Evolutionary conservation across 2,329 filamentous ascomycete genomes (phyloP).

Genomic region (Sporothrix brasiliensis): DNA sequence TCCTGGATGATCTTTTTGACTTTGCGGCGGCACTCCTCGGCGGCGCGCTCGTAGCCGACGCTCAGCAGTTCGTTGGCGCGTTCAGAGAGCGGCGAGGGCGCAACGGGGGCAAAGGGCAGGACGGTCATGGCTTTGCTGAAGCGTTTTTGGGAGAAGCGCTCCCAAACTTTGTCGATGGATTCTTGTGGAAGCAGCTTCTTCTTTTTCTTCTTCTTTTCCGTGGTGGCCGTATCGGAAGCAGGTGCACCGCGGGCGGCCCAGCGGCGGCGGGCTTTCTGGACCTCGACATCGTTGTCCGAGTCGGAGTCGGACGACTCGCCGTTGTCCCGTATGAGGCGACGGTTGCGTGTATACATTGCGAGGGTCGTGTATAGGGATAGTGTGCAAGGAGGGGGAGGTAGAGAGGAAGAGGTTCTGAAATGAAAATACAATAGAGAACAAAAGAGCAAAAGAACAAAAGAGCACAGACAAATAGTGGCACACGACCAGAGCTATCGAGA

Average conservation of each 20-base stretch:
- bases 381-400: background rate
- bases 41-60: constrained; percentile 65
- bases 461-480: background rate
- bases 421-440: background rate
- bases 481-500: constrained; percentile 3
- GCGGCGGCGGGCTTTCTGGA: constrained; percentile 23
- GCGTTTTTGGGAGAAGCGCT: constrained; percentile 60
- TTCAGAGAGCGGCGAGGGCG: constrained; percentile 53
- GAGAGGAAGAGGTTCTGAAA: background rate
- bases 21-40: constrained; percentile 64
- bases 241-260: constrained; percentile 20
- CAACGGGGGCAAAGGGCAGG: constrained; percentile 65
- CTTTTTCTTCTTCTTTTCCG: constrained; percentile 61
- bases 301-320: constrained; percentile 41
- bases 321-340: constrained; percentile 22
- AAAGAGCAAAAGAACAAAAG: background rate
- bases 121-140: constrained; percentile 68
- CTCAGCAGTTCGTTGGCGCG: constrained; percentile 63
- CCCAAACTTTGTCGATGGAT: constrained; percentile 69
- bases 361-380: background rate
- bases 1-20: constrained; percentile 64
- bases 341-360: constrained; percentile 28
- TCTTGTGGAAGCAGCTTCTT: constrained; percentile 62
- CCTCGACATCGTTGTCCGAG: constrained; percentile 27
- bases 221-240: constrained; percentile 4